Evolutionary conservation across 1,139 yeast species (phyloP).

Genomic region (Yamadazyma aaseri): DNA sequence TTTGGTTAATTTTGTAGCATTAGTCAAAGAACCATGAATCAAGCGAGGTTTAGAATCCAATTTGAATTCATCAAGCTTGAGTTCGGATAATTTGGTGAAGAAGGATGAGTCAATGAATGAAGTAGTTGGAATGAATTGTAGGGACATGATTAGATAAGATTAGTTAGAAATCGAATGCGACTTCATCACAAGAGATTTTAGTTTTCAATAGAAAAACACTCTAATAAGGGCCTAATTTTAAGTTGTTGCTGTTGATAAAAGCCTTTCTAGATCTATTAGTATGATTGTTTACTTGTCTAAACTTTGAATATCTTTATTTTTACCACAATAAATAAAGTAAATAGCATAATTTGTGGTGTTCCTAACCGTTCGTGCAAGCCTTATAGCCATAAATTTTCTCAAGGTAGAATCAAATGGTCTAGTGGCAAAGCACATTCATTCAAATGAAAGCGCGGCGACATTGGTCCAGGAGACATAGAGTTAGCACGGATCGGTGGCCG

Average conservation of each 20-base stretch:
- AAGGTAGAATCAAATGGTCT: neutral
- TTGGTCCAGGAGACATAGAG: neutral
- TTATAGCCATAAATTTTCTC: neutral
- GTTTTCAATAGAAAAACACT: too few species aligned
- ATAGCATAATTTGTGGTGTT: too few species aligned
- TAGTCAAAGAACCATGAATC: slow-evolving; percentile 38
- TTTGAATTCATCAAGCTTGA: slow-evolving; percentile 66
- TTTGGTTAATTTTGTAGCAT: slow-evolving; percentile 31
- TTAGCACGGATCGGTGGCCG: slow-evolving; percentile 12
- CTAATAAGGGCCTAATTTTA: too few species aligned
- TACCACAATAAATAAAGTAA: too few species aligned
- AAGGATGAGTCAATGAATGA: slow-evolving; percentile 86
- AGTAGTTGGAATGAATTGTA: slow-evolving; percentile 35
- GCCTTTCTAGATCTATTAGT: too few species aligned
- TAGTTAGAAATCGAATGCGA: neutral
- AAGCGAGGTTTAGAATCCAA: slow-evolving; percentile 49
- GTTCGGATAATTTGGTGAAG: slow-evolving; percentile 66
- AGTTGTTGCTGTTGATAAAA: too few species aligned
- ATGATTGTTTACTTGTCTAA: too few species aligned
- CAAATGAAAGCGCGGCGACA: neutral
- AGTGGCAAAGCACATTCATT: neutral
- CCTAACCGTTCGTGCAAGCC: too few species aligned
- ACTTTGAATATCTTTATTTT: too few species aligned
- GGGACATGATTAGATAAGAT: slow-evolving; percentile 3
- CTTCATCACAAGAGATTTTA: too few species aligned